These are phyloP conservation scores for sweet orange (Citrus sinensis) DNA, from an alignment of 345 rosid genomes.

Conservation along the genomic window DVS_A1.0 CM039168.1:7927501-7928000, in stretches of 20 bases:
- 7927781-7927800: neutral
- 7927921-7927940: conserved; percentile 52
- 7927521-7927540: neutral
- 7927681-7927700: conserved; percentile 3
- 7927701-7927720: neutral
- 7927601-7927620: too few relatives aligned
- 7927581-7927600: too few relatives aligned
- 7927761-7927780: conserved; percentile 8
- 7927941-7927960: conserved; percentile 62
- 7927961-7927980: conserved; percentile 61
- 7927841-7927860: conserved; percentile 34
- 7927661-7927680: too few relatives aligned
- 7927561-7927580: too few relatives aligned
- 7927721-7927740: neutral
- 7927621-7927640: too few relatives aligned
- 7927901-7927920: conserved; percentile 76
- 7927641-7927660: neutral
- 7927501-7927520: neutral
- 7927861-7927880: conserved; percentile 58
- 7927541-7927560: too few relatives aligned
- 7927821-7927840: neutral
- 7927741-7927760: neutral
- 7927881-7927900: conserved; percentile 77
- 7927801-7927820: too few relatives aligned
- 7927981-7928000: conserved; percentile 43